Evolutionary conservation across 164 flowering plant species (phyloP).

Genomic region (Magnolia kwangsiensis): DNA sequence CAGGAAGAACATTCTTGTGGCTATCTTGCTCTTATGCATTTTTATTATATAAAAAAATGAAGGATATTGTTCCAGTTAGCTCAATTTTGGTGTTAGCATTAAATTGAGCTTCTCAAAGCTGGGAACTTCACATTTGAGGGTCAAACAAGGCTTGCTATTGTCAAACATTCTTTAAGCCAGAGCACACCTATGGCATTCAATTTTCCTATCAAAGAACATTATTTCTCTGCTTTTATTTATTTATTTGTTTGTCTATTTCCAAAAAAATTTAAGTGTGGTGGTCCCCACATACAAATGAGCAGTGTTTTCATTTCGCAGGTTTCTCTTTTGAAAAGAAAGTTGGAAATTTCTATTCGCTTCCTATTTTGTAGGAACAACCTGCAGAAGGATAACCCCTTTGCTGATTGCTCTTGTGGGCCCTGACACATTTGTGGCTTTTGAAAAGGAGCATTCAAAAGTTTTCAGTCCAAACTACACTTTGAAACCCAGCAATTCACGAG

Average conservation of each 20-base stretch:
- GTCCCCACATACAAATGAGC: too few relatives aligned
- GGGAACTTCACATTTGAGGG: neutral
- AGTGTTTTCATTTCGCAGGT: too few relatives aligned
- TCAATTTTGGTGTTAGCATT: neutral
- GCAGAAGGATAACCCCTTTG: too few relatives aligned
- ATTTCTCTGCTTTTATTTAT: too few relatives aligned
- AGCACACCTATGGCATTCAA: neutral
- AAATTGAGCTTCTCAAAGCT: neutral
- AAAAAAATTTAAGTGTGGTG: too few relatives aligned
- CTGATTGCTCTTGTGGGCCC: too few relatives aligned
- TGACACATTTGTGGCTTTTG: neutral
- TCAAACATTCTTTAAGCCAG: neutral
- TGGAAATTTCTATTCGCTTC: neutral
- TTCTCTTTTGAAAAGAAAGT: neutral
- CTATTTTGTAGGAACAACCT: too few relatives aligned
- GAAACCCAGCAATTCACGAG: neutral
- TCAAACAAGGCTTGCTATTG: neutral
- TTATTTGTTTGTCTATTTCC: too few relatives aligned
- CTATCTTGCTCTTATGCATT: neutral
- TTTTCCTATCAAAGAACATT: neutral
- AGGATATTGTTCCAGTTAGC: neutral
- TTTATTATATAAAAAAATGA: neutral
- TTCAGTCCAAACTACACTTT: neutral
- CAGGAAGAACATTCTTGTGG: neutral
- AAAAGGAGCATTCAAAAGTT: neutral